Percentiles rank a stretch among this genome's conserved stretches.
These are phyloP conservation scores for Recurvomyces mirabilis DNA, from an alignment of 495 filamentous ascomycete genomes.

Conservation along the genomic window DNA sequence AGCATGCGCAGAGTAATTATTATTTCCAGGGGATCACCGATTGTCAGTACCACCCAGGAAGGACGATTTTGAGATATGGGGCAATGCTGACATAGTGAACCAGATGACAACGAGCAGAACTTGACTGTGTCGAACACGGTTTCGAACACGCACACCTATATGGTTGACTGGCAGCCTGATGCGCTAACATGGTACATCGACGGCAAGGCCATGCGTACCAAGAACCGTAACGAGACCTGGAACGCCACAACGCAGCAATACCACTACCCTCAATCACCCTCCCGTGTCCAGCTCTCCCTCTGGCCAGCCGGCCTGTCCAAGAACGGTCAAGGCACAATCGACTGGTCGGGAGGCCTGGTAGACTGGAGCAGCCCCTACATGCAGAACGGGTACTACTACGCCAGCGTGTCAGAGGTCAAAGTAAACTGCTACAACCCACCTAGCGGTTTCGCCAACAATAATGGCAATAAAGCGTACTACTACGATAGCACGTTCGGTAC, in stretches of 20 bases:
- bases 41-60: too few species aligned
- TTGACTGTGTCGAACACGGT: conserved; percentile 65
- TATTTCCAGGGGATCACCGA: conserved; percentile 91
- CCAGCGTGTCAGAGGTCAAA: conserved; percentile 61
- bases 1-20: conserved; percentile 79
- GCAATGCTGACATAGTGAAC: background rate
- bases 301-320: conserved; percentile 80
- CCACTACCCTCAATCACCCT: conserved; percentile 82
- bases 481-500: conserved; percentile 55
- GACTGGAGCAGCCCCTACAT: conserved; percentile 79
- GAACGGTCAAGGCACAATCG: conserved; percentile 75
- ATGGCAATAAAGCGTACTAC: conserved; percentile 57
- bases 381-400: conserved; percentile 83
- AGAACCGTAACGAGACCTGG: conserved; percentile 67
- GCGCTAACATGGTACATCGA: conserved; percentile 76
- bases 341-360: conserved; percentile 84
- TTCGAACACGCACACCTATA: conserved; percentile 75
- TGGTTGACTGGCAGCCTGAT: conserved; percentile 86
- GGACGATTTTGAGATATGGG: background rate
- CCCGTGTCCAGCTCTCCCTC: conserved; percentile 88
- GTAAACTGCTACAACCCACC: conserved; percentile 78
- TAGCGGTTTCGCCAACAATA: conserved; percentile 43
- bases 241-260: conserved; percentile 73
- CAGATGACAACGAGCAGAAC: conserved; percentile 36
- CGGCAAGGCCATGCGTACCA: conserved; percentile 58